Base-by-base conservation (phyloP, 495 filamentous ascomycete genomes). In the Podospora comata region DNA sequence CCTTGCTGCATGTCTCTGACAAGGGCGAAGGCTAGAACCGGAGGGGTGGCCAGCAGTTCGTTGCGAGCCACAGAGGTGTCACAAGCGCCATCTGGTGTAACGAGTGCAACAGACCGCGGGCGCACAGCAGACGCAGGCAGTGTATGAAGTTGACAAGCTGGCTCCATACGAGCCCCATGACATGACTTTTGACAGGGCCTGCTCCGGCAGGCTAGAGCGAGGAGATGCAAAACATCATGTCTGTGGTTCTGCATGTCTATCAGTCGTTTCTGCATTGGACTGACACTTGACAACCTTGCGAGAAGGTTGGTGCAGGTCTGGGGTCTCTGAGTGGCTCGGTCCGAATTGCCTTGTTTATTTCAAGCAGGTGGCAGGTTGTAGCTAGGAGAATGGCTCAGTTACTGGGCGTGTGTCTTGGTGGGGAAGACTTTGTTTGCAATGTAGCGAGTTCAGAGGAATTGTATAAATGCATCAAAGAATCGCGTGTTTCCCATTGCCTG, bases 11-110 rank as follows among this genome's bases (percentile, higher is more conserved):
- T 63, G 61, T 44, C 27, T 44, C 18, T 44, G n/a, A 48, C 18
- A 58, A 58, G 30, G 23, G 55, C 4, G 6, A 9, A 19, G 13
- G 6, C 55, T 58, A 26, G 23, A 58, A 26, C 23, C 3, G 13
- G 19, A 18, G 54, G 54, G 16, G 54, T 6, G 13, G n/a, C 28
- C 11, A 39, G n/a, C 19, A 48, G 61, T 63, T 63, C 61, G 61
- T 63, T 18, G 28, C 15, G 61, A 39, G 6, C 32, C 39, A 48
- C 59, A 59, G 56, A 59, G 26, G 61, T 63, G 4, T 44, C 61
- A 63, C 61, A 44, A 32, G 61, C 18, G 7, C 9, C 65, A 61
- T 67, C 26, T 39, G 13, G 60, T 39, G 61, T 67, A 55, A 56
- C 59, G 26, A 60, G 58, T n/a, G 64, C 64, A 63, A 20, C 28